Evolutionary conservation across 1,284 basidiomycete genomes (phyloP), one percentile per base, ranked within the genome.

Genomic region (Chiua sp.): DNA sequence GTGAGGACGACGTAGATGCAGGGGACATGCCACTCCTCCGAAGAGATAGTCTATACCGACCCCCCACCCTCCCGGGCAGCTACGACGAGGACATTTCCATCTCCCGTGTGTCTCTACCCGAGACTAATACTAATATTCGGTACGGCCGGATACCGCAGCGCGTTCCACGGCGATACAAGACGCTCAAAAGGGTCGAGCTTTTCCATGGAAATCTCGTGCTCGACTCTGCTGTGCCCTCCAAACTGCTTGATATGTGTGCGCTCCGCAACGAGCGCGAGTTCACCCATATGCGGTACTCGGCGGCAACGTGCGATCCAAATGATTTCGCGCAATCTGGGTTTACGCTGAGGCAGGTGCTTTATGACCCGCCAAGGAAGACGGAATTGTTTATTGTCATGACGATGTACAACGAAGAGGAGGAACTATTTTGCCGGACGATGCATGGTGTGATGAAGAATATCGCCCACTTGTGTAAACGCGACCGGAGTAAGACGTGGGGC

Each of bases 271-370:
- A 94, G 62, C 86, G 92, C 60, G 97, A 99, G 76, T 97, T 96
- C 74, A 94, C 93, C 3, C 91, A 96, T 75, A 94, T 98, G 93
- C 87, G 96, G 10, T 96, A 96, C 77, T 90, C 90, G 2, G 94
- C 94, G 0, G 93, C 92, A n/a, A 97, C 95, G 0, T 94, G 92
- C 75, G 94, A 97, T 74, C 94, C 94, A 4, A 93, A 97, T 72
- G 88, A 94, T 70, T 98, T 97, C 75, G 84, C 88, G 66, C 80
- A 87, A 33, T 79, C 86, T 47, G 87, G 89, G 4, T 98, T 95
- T 77, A 93, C 92, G 0, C 81, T 97, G 8, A 84, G 94, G 11
- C 94, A 90, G 73, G 77, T 82, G 32, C 84, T 93, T 64, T 96
- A 96, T 75, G 92, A 96, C 67, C 93, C 93, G 0, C 87, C 90